These are phyloP conservation scores for Aspergillus caelatus DNA, from an alignment of 2,329 filamentous ascomycete species.

Conservation along the genomic window DNA sequence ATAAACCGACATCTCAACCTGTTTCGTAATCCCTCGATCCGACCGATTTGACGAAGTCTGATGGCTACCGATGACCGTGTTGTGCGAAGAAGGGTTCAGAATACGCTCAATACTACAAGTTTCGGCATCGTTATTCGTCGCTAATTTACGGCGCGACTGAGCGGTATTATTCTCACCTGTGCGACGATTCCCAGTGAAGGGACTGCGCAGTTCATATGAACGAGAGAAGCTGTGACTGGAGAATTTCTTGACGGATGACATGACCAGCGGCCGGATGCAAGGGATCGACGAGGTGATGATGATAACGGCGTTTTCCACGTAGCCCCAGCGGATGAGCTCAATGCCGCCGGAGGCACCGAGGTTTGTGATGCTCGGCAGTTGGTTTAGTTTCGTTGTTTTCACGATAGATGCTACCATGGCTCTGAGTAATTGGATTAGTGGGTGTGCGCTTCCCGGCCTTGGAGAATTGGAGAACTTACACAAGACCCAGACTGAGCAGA, in stretches of 20 bases:
- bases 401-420: slow-evolving; percentile 37
- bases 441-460: neutral
- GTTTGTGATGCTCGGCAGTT: slow-evolving; percentile 31
- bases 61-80: slow-evolving; percentile 7
- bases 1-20: slow-evolving; percentile 30
- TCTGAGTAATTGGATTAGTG: slow-evolving; percentile 8
- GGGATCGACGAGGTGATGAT: slow-evolving; percentile 36
- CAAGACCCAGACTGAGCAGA: slow-evolving; percentile 31
- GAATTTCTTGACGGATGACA: slow-evolving; percentile 34
- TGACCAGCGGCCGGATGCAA: slow-evolving; percentile 33
- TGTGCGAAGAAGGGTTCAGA: slow-evolving; percentile 12
- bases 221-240: slow-evolving; percentile 28
- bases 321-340: slow-evolving; percentile 35
- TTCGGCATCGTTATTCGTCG: slow-evolving; percentile 19
- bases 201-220: slow-evolving; percentile 32
- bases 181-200: slow-evolving; percentile 23
- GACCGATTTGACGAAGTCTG: slow-evolving; percentile 13
- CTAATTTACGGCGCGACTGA: slow-evolving; percentile 19
- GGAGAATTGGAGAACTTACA: slow-evolving; percentile 20
- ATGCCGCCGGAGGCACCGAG: slow-evolving; percentile 27
- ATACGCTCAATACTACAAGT: slow-evolving; percentile 31
- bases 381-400: slow-evolving; percentile 32
- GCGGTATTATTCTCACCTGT: slow-evolving; percentile 21
- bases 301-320: slow-evolving; percentile 32
- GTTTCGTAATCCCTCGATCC: slow-evolving; percentile 30